Conservation (phyloP, 805 yeast genomes). For the Spathaspora passalidarum region DNA sequence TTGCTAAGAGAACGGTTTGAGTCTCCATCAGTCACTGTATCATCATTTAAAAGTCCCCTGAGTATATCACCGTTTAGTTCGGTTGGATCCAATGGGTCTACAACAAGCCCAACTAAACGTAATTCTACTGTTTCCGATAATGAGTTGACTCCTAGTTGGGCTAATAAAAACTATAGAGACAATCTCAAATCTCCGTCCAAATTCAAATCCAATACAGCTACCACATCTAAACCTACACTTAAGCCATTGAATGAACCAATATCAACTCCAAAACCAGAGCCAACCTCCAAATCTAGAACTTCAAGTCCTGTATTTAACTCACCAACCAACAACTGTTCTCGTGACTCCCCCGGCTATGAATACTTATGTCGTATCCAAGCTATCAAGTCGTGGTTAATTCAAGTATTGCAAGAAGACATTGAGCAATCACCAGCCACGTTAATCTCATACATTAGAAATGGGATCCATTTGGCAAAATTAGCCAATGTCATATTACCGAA, state of each 20-base stretch:
- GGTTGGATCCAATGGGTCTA: background rate
- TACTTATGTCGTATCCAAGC: conserved; percentile 78
- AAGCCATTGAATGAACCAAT: conserved; percentile 7
- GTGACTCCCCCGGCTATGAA: conserved; percentile 54
- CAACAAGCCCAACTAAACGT: background rate
- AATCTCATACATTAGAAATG: conserved; percentile 71
- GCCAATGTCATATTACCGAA: conserved; percentile 71
- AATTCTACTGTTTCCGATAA: background rate
- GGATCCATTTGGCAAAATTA: conserved; percentile 78
- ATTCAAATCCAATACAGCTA: background rate
- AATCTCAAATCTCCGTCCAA: conserved; percentile 13
- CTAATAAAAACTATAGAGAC: conserved; percentile 18
- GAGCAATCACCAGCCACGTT: conserved; percentile 55
- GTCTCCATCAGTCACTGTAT: conserved; percentile 41
- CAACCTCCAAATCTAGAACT: conserved; percentile 1
- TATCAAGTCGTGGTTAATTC: conserved; percentile 78
- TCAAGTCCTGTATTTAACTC: conserved; percentile 13
- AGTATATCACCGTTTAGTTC: background rate
- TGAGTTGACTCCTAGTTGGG: conserved; percentile 17
- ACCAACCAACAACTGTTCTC: conserved; percentile 26
- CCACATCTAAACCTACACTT: conserved; percentile 1
- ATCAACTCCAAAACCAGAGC: conserved; percentile 1
- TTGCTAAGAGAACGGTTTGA: conserved; percentile 33
- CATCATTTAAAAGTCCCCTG: conserved; percentile 30
- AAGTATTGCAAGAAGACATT: conserved; percentile 54